Conservation (phyloP, 306 rosid species). For the Cicer arietinum region DNA sequence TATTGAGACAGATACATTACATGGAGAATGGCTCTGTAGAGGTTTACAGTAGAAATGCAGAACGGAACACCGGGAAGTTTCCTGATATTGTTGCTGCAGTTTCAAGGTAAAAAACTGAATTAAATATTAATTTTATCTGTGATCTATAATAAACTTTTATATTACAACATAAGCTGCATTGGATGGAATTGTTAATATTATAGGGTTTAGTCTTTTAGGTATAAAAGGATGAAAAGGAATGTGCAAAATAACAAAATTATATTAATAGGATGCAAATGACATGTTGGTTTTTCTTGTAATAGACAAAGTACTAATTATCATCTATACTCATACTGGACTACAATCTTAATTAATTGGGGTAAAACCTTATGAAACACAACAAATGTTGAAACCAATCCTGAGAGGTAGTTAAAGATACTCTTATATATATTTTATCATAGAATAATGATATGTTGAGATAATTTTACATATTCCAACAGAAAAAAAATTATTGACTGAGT, state of each 20-base stretch:
- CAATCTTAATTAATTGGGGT: not conserved
- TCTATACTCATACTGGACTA: not conserved
- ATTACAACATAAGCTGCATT: not conserved
- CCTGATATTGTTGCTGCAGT: constrained; percentile 83
- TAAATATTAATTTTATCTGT: too few species aligned
- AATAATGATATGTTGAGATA: not conserved
- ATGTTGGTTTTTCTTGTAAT: not conserved
- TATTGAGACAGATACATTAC: constrained; percentile 74
- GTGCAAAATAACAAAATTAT: not conserved
- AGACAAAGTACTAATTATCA: not conserved
- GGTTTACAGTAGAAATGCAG: constrained; percentile 93
- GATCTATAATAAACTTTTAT: too few species aligned
- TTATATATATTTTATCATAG: not conserved
- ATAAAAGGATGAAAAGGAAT: not conserved
- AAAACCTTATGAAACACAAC: not conserved
- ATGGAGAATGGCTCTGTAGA: constrained; percentile 87
- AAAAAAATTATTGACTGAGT: not conserved
- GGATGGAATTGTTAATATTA: not conserved
- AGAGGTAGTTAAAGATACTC: not conserved
- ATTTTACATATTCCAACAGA: constrained; percentile 6
- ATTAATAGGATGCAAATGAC: not conserved
- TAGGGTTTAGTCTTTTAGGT: not conserved
- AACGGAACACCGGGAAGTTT: constrained; percentile 85
- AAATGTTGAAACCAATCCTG: not conserved
- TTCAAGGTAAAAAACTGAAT: constrained; percentile 61